Evolutionary conservation across 2,329 filamentous ascomycete genomes (phyloP), one percentile per base, ranked within the genome.

Genomic region (Fusarium sp.): DNA sequence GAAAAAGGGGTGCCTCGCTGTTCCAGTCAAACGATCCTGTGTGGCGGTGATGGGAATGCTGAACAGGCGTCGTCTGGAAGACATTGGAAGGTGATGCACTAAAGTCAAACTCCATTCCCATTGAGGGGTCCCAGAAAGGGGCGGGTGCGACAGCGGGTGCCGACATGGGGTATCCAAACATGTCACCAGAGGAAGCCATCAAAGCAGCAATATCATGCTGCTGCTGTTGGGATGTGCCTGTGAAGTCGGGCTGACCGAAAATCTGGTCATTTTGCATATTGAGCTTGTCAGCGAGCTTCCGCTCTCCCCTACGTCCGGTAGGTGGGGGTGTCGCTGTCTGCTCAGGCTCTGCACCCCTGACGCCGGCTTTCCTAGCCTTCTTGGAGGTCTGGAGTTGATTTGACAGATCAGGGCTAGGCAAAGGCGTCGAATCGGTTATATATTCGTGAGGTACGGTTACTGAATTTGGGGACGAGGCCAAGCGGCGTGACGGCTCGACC

Each of bases 51-150:
- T 29, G 76, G 2, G 76, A 66, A 38, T 59, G 56, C 33, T 70
- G 70, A 15, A 69, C 53, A 17, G 68, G 65, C 4, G 69, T 53
- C 6, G 71, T 67, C 49, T 72, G 70, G 52, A 85, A 84, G 31
- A 82, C 72, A 49, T 77, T 76, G 17, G 75, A 69, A 17, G 75
- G 76, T 17, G 79, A 73, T 15, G 76, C 72, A 42, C 76, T 73
- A 57, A 87, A 88, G 66, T 88, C 85, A 49, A 88, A 73, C 53
- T 87, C 84, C 82, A 88, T 86, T 21, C 76, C 79, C 79, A 87
- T 82, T 47, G 82, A 79, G 4, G 80, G 76, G 56, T 86, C 84
- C 86, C 86, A 88, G 61, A 87, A 88, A 33, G 79, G 83, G 3
- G 77, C 73, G 1, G 82, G 77, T 4, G 78, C 78, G 3, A 79